A percentile compares a stretch with the other conserved stretches of the same genome.
Conservation (phyloP, 1,284 basidiomycete genomes). For the Trichosporon sp. region DNA sequence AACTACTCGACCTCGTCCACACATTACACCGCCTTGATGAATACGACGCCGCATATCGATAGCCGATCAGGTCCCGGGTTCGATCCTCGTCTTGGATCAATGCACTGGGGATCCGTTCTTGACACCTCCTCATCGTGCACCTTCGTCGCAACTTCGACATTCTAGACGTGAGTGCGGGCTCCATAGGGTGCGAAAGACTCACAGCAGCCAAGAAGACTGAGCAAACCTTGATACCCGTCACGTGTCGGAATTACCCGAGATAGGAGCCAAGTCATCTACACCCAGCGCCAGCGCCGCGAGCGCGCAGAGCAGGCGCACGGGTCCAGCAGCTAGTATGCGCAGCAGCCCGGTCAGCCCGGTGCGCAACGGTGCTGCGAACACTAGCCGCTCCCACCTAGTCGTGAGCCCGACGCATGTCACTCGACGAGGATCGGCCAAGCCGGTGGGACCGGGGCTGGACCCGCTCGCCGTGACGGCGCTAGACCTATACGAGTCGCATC, state of each 20-base stretch:
- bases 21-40: neutral
- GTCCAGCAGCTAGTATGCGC: neutral
- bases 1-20: neutral
- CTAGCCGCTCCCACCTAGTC: neutral
- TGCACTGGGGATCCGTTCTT: neutral
- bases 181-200: neutral
- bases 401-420: neutral
- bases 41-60: neutral
- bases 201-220: neutral
- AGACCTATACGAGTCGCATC: neutral
- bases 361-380: neutral
- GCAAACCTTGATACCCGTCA: neutral
- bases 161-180: neutral
- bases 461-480: neutral
- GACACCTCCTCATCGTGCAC: neutral
- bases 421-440: neutral
- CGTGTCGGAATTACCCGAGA: slow-evolving; percentile 7
- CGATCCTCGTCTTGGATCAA: neutral
- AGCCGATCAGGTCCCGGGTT: neutral
- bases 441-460: neutral
- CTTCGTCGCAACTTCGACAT: neutral
- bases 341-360: too few species aligned
- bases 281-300: neutral
- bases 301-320: neutral
- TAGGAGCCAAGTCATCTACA: neutral